Conservation (phyloP, 129 eudicot genomes). For the Chrysanthemum lavandulifolium region DNA sequence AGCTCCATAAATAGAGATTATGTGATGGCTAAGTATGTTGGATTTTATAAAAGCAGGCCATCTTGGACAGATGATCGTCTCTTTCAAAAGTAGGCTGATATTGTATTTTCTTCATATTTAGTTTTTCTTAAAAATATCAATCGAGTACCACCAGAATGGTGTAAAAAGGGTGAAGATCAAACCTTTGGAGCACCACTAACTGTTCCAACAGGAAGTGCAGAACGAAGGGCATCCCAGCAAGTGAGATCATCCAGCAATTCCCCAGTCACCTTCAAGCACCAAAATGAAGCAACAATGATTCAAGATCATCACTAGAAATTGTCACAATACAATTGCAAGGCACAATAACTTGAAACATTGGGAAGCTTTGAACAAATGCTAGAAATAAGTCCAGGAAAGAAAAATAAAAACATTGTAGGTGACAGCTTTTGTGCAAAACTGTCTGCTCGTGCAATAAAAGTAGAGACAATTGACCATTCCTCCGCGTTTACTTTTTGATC, state of each 20-base stretch:
- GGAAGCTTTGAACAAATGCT: neutral
- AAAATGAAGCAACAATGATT: neutral
- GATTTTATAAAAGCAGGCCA: too few species aligned
- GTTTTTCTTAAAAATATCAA: too few species aligned
- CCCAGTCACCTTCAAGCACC: slow-evolving; percentile 64
- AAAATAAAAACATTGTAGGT: too few species aligned
- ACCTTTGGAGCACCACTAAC: slow-evolving; percentile 97
- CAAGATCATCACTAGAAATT: neutral
- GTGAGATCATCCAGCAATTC: slow-evolving; percentile 63
- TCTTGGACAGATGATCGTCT: too few species aligned
- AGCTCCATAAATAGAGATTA: neutral
- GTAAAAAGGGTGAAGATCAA: neutral
- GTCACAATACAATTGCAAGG: neutral
- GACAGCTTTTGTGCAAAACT: too few species aligned
- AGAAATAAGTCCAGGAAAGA: too few species aligned
- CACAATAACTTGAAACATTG: neutral
- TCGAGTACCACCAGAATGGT: neutral
- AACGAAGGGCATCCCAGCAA: slow-evolving; percentile 87
- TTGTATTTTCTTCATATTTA: too few species aligned
- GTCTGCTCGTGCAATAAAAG: too few species aligned
- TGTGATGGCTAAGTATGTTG: too few species aligned
- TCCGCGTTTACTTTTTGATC: too few species aligned
- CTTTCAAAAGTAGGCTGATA: too few species aligned
- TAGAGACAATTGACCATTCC: too few species aligned
- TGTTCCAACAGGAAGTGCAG: slow-evolving; percentile 89